These are phyloP conservation scores for Teratosphaeria epicoccoides DNA, from an alignment of 2,329 filamentous ascomycete genomes.

Conservation along the genomic window DNA sequence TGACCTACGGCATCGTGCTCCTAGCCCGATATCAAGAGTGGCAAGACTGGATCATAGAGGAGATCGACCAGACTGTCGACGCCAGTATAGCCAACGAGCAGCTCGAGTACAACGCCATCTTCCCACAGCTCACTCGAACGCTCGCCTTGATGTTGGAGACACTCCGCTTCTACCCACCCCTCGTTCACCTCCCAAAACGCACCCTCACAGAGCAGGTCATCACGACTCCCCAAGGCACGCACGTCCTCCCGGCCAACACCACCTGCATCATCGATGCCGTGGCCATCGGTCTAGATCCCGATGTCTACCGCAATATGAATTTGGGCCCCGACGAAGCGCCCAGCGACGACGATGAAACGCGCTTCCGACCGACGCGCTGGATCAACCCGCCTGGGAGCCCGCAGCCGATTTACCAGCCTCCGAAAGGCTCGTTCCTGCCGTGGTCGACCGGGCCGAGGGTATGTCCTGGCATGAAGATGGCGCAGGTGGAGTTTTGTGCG, in stretches of 20 bases:
- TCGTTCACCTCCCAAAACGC: slow-evolving; percentile 29
- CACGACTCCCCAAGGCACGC: slow-evolving; percentile 15
- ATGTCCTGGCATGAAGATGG: slow-evolving; percentile 46
- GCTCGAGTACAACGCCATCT: slow-evolving; percentile 34
- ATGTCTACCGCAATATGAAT: slow-evolving; percentile 17
- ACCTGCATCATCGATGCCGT: slow-evolving; percentile 29
- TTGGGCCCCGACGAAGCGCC: slow-evolving; percentile 1
- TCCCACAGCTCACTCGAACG: slow-evolving; percentile 34
- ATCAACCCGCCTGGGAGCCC: slow-evolving; percentile 18
- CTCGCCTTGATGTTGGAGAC: slow-evolving; percentile 43
- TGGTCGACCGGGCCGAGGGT: slow-evolving; percentile 41
- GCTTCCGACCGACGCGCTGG: slow-evolving; percentile 34
- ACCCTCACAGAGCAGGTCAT: slow-evolving; percentile 24
- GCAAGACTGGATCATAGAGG: slow-evolving; percentile 44
- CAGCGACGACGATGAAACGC: slow-evolving; percentile 20
- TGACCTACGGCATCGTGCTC: slow-evolving; percentile 40
- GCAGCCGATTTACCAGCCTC: slow-evolving; percentile 24
- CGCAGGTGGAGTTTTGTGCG: slow-evolving; percentile 45
- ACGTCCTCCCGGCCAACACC: slow-evolving; percentile 26
- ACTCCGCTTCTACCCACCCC: slow-evolving; percentile 32
- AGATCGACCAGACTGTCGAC: slow-evolving; percentile 32
- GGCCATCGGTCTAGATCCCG: slow-evolving; percentile 19
- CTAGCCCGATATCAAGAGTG: slow-evolving; percentile 38
- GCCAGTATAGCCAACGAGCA: slow-evolving; percentile 14
- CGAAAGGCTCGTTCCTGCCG: slow-evolving; percentile 34